Conservation (phyloP, 305 asterid species). For the Solanum aculeatissimum region DNA sequence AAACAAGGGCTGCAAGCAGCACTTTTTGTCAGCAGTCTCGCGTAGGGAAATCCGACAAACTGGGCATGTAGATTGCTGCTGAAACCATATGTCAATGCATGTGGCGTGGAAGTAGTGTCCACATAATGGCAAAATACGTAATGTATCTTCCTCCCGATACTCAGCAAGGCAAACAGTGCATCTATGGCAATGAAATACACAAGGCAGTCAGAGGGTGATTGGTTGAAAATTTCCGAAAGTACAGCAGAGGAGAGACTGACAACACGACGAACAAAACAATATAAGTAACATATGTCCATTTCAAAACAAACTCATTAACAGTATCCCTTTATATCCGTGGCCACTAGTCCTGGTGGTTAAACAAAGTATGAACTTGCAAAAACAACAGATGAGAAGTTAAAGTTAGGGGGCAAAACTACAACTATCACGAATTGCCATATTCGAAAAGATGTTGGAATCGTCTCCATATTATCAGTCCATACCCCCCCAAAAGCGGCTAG, state of each 20-base stretch:
- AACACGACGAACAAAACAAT: not conserved
- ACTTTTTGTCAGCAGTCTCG: constrained; percentile 16
- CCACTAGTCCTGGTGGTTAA: not conserved
- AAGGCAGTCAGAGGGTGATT: not conserved
- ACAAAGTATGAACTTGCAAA: not conserved
- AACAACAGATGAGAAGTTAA: not conserved
- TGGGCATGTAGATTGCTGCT: constrained; percentile 75
- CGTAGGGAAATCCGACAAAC: constrained; percentile 46
- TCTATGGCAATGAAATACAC: constrained; percentile 3
- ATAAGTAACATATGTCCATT: not conserved
- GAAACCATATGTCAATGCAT: constrained; percentile 78
- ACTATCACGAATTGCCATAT: not conserved
- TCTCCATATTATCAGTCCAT: not conserved
- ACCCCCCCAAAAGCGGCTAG: not conserved
- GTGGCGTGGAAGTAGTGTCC: constrained; percentile 69
- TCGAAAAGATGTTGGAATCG: not conserved
- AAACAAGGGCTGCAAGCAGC: constrained; percentile 24
- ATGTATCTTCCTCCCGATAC: constrained; percentile 61
- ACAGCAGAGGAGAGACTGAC: not conserved
- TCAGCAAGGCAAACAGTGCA: constrained; percentile 48
- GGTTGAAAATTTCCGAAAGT: not conserved
- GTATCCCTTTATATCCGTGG: not conserved
- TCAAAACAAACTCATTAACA: not conserved
- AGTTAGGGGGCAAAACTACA: not conserved
- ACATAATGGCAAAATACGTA: constrained; percentile 55